Evolutionary conservation across 352 stramenopile genomes (phyloP).

Genomic region (Pseudoperonospora humuli): DNA sequence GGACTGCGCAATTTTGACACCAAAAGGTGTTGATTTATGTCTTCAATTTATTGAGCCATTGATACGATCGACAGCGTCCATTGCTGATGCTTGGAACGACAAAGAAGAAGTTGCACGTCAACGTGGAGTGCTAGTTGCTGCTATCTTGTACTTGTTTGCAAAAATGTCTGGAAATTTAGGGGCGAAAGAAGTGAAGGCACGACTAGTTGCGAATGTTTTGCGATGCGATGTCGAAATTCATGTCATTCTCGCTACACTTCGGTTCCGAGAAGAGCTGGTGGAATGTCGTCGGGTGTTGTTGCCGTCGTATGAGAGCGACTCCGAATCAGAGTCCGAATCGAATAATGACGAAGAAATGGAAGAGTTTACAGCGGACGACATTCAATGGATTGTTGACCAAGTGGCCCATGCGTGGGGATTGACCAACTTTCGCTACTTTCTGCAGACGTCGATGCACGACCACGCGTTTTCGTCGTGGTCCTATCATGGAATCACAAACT

Average conservation of each 20-base stretch:
- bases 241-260: conserved; percentile 38
- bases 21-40: conserved; percentile 14
- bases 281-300: conserved; percentile 33
- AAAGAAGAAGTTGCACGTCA: conserved; percentile 14
- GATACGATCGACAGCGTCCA: conserved; percentile 12
- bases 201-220: conserved; percentile 24
- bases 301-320: conserved; percentile 28
- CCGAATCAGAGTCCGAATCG: conserved; percentile 23
- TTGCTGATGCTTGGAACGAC: conserved; percentile 9
- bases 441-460: conserved; percentile 39
- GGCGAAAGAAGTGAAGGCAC: conserved; percentile 2
- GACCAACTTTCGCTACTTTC: conserved; percentile 40
- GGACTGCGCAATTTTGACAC: conserved; percentile 1
- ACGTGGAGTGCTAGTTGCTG: conserved; percentile 28
- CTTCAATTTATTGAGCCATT: conserved; percentile 30
- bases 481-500: conserved; percentile 28
- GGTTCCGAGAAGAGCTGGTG: conserved; percentile 48
- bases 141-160: conserved; percentile 31
- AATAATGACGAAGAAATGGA: conserved; percentile 18
- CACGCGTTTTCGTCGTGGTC: conserved; percentile 59
- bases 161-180: conserved; percentile 1
- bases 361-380: conserved; percentile 19
- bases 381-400: conserved; percentile 27
- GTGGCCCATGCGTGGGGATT: conserved; percentile 26
- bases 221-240: conserved; percentile 28